phyloP scores from a whole-genome alignment of 2,329 filamentous ascomycete species.

The Emericellopsis cladophorae region DNA sequence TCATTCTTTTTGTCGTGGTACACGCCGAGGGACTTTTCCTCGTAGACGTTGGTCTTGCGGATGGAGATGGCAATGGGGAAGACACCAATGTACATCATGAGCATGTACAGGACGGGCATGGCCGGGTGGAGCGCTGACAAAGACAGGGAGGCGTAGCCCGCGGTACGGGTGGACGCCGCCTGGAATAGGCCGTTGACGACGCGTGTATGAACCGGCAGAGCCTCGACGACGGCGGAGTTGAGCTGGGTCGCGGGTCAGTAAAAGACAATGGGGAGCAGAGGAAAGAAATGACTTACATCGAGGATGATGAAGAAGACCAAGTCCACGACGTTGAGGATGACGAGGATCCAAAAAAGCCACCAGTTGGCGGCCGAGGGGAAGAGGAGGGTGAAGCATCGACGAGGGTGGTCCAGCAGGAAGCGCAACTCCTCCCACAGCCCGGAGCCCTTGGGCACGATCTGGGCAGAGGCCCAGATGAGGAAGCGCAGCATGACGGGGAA shows the following conservation, averaged over 20 bases:
- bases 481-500: slow-evolving; percentile 93
- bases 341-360: slow-evolving; percentile 85
- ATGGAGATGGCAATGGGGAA: slow-evolving; percentile 95
- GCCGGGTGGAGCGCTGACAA: slow-evolving; percentile 71
- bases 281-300: slow-evolving; percentile 47
- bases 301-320: slow-evolving; percentile 85
- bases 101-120: slow-evolving; percentile 84
- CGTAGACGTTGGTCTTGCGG: slow-evolving; percentile 89
- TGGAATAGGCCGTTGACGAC: slow-evolving; percentile 85
- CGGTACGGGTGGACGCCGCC: slow-evolving; percentile 77
- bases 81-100: slow-evolving; percentile 99
- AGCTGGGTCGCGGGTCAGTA: slow-evolving; percentile 32
- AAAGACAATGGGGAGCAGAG: background rate
- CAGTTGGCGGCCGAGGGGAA: slow-evolving; percentile 86
- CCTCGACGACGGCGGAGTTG: slow-evolving; percentile 54
- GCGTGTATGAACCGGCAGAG: slow-evolving; percentile 58
- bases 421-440: slow-evolving; percentile 79
- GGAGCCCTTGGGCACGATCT: slow-evolving; percentile 49
- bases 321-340: slow-evolving; percentile 73
- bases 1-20: slow-evolving; percentile 40
- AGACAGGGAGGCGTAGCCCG: slow-evolving; percentile 76
- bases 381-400: slow-evolving; percentile 88
- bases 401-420: slow-evolving; percentile 87
- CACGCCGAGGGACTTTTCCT: slow-evolving; percentile 75
- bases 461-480: slow-evolving; percentile 73